Conservation (phyloP, 106 monocot genomes). For the Dendrobium catenatum region DNA sequence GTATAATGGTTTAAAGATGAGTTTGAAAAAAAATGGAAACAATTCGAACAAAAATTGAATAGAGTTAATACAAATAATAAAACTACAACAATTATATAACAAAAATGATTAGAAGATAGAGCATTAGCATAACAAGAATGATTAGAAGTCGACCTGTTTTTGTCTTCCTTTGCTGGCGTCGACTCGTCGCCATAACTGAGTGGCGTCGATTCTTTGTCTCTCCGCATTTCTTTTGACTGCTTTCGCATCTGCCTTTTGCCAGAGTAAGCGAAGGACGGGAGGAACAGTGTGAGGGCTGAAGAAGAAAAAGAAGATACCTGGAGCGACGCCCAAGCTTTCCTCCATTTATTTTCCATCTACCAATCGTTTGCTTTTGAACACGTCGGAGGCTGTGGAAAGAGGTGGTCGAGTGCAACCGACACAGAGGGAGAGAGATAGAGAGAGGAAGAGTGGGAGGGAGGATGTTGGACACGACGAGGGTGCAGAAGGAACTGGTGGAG, state of each 20-base stretch:
- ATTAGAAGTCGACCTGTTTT: no score
- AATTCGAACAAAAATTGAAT: no score
- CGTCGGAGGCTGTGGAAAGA: slow-evolving; percentile 50
- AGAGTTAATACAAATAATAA: no score
- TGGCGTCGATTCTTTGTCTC: not conserved
- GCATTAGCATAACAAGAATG: no score
- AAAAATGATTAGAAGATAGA: no score
- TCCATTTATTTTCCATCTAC: not conserved
- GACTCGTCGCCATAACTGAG: not conserved
- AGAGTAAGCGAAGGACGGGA: not conserved
- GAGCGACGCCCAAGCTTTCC: not conserved
- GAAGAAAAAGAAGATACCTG: slow-evolving; percentile 1
- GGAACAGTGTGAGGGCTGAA: not conserved
- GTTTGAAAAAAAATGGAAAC: no score
- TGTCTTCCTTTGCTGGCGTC: no score
- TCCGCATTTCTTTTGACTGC: not conserved
- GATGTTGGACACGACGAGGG: slow-evolving; percentile 85
- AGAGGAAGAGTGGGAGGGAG: not conserved
- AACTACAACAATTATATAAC: no score
- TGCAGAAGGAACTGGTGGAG: slow-evolving; percentile 91
- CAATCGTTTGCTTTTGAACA: not conserved
- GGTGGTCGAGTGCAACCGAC: slow-evolving; percentile 61
- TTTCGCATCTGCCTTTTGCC: not conserved
- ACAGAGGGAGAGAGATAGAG: slow-evolving; percentile 20
- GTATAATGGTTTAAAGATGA: no score